A percentile compares a stretch with the other conserved stretches of the same genome.
These are phyloP conservation scores for Phoma herbarum DNA, from an alignment of 2,329 filamentous ascomycete genomes.

Conservation along the genomic window DNA sequence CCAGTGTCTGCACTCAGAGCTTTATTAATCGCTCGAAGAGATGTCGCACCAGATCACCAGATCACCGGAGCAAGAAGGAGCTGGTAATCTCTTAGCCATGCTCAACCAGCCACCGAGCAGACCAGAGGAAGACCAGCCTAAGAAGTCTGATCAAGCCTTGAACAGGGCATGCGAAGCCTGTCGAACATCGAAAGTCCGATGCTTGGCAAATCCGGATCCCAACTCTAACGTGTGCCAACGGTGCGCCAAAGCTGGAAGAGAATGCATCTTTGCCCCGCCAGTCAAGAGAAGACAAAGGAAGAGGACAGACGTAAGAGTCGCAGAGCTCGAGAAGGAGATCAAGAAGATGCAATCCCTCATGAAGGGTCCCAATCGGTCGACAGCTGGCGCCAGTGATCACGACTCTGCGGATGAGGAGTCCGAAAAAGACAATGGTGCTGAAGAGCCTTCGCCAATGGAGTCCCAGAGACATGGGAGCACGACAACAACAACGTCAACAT, in stretches of 20 bases:
- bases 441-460: constrained; percentile 27
- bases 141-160: constrained; percentile 42
- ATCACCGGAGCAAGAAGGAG: constrained; percentile 16
- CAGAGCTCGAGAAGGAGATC: constrained; percentile 49
- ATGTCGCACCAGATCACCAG: constrained; percentile 26
- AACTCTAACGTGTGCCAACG: constrained; percentile 44
- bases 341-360: constrained; percentile 47
- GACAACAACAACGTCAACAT: constrained; percentile 19
- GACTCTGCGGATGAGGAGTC: constrained; percentile 41
- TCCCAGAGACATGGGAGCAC: constrained; percentile 24
- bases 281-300: constrained; percentile 49
- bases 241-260: constrained; percentile 45
- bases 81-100: constrained; percentile 24
- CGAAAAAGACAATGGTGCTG: constrained; percentile 26
- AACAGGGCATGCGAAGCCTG: constrained; percentile 51
- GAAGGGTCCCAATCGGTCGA: constrained; percentile 34
- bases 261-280: constrained; percentile 49
- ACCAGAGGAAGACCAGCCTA: constrained; percentile 26
- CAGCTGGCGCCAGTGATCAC: constrained; percentile 38
- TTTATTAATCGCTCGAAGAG: neutral
- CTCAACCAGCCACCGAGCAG: constrained; percentile 27
- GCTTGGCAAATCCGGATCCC: constrained; percentile 38
- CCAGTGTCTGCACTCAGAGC: neutral
- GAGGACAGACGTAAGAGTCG: constrained; percentile 49
- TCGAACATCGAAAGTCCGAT: constrained; percentile 49